Base-by-base conservation (phyloP, 805 yeast genomes). In the Wickerhamomyces mucosus region DNA sequence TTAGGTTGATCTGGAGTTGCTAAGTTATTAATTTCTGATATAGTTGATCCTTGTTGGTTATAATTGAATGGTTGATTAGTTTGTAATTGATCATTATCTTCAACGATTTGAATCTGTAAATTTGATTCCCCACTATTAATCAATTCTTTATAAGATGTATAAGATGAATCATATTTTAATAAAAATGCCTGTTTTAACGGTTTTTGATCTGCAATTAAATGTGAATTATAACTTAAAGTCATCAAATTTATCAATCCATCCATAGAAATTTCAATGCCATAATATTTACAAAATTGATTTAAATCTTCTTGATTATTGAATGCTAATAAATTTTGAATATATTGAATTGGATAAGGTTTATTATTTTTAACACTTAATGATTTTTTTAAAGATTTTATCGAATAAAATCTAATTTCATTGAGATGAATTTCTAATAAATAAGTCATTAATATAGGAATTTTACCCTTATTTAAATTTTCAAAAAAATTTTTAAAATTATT, bases 381-480 rank as follows among this genome's bases (percentile, higher is more conserved):
- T 36, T 71, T 61, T 4, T 80, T 59, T 59, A 92, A 61, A 0
- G 84, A 60, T 43, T 72, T 73, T 35, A 89, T 50, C 0, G 89
- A 86, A 45, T 74, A 73, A 41, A 80, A 75, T 27, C 96, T 56
- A 4, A 86, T 63, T 35, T 85, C 89, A 45, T 80, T 82, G 48
- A 84, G 74, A 43, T 81, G 86, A 3, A 77, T 73, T 50, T 92
- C 95, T 14, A 83, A 55, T 23, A 89, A 57, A 37, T 89, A 85
- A 3, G 83, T 65, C 50, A 85, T 53, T 18, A 88, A 57, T 34
- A 76, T 69, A 2, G 95, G 92, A 1, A 74, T 67, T 6, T 55
- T 47, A 0, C 71, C 62, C 4, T 65, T 56, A 26, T 66, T 56
- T 24, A 75, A 58, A 7, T 72, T 59, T 28, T 69, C 56, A 53